Percentiles rank a stretch among this genome's conserved stretches.
Conservation (phyloP, 2,329 filamentous ascomycete species). For the Saccharata proteae region DNA sequence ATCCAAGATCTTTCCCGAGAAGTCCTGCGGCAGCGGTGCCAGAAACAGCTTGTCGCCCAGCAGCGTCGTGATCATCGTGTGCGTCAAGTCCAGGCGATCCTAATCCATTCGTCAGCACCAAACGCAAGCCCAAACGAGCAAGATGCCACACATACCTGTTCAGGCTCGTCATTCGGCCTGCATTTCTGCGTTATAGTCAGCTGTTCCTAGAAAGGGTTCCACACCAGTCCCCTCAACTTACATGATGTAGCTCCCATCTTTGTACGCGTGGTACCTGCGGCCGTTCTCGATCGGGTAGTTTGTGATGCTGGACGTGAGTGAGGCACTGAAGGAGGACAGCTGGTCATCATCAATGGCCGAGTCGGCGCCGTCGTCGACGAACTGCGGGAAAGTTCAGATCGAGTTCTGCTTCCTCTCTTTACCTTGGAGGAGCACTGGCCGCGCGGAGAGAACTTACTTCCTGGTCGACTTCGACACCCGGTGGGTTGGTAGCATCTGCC, state of each 20-base stretch:
- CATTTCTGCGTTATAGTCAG: too few species aligned
- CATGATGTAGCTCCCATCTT: conserved; percentile 5
- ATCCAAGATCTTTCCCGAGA: conserved; percentile 1
- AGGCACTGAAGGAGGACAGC: conserved; percentile 14
- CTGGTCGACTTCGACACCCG: too few species aligned
- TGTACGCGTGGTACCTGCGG: conserved; percentile 7
- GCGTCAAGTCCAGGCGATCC: conserved; percentile 5
- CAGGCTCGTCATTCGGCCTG: conserved; percentile 1
- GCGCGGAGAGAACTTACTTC: too few species aligned
- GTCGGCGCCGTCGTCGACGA: conserved; percentile 1
- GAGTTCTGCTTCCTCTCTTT: too few species aligned
- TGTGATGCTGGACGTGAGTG: conserved; percentile 23
- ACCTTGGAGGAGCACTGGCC: too few species aligned
- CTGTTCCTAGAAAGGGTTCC: too few species aligned
- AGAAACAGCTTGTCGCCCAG: conserved; percentile 3
- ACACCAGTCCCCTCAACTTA: too few species aligned
- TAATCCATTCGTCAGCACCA: too few species aligned
- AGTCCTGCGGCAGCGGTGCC: background rate
- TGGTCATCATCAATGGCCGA: conserved; percentile 1
- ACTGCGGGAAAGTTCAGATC: too few species aligned
- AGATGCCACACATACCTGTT: too few species aligned
- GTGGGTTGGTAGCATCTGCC: too few species aligned
- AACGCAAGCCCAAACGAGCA: too few species aligned
- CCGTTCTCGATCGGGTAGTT: conserved; percentile 11
- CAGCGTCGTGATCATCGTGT: background rate